Evolutionary conservation across 2,329 filamentous ascomycete species (phyloP), one percentile per base, ranked within the genome.

Genomic region (Calonectria hongkongensis): DNA sequence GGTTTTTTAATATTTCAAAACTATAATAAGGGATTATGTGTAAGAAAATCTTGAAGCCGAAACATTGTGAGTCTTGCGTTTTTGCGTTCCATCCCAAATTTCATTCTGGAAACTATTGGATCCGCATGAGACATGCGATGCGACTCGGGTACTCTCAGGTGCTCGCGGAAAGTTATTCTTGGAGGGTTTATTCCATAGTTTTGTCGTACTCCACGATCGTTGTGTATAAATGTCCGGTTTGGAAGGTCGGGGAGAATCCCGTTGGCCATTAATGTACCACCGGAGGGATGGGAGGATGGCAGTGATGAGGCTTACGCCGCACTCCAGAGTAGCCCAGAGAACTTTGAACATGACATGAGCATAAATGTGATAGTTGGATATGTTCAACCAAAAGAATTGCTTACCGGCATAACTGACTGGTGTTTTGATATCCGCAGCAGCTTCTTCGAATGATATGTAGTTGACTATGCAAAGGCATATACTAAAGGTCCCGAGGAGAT

Each of bases 21-120:
- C 10, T 5, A 16, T 18, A 12, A n/a, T n/a, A 1, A 15, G 30
- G 15, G 15, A 27, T 28, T 28, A 60, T 16, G 54, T 60, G 36
- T 60, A 60, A 18, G 54, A 60, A 15, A 60, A 60, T 28, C 54
- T 60, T 16, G 54, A 60, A 18, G 15, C 13, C 13, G 54, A 60
- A 18, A 39, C 21, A 21, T 39, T 60, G 12, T 60, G 54, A 12
- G 41, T 36, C 25, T 60, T 60, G 12, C 54, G 54, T 39, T 60
- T 60, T 39, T 60, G 54, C 4, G 54, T 60, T 10, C 54, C 54
- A 28, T 60, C 54, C 54, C 54, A 60, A 25, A 60, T 60, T 12
- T 60, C 54, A 28, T 60, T 60, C 27, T 60, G 54, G 25, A 41
- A 2, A 7, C 54, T 28, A 39, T n/a, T 7, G 12, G 54, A 60